Conservation (phyloP, 108 stramenopile species). For the Bacterosira constricta region DNA sequence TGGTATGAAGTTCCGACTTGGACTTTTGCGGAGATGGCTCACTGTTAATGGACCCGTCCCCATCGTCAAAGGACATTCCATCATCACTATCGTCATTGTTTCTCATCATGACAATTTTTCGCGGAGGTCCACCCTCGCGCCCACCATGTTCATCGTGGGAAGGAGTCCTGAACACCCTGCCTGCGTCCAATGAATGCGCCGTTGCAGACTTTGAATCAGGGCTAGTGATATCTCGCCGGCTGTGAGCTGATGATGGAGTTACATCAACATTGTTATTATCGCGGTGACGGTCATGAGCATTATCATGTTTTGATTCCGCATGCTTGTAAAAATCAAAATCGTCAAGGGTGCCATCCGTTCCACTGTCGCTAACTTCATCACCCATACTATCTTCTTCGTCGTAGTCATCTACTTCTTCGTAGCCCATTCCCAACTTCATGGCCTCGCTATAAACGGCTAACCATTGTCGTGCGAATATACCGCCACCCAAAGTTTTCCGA, state of each 20-base stretch:
- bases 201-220: conserved; percentile 21
- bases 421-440: conserved; percentile 59
- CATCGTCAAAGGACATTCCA: conserved; percentile 20
- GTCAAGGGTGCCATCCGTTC: conserved; percentile 34
- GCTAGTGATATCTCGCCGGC: not conserved
- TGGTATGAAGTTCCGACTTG: no score
- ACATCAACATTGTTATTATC: no score
- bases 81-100: conserved; percentile 28
- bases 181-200: not conserved
- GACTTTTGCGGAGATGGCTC: conserved; percentile 27
- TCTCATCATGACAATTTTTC: conserved; percentile 46
- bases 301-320: not conserved
- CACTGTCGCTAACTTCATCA: conserved; percentile 42
- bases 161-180: not conserved
- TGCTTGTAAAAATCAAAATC: conserved; percentile 10
- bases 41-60: conserved; percentile 11
- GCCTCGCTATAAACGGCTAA: conserved; percentile 79
- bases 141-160: conserved; percentile 1
- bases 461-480: conserved; percentile 85
- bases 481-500: conserved; percentile 81
- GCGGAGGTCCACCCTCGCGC: conserved; percentile 26
- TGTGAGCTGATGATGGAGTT: not conserved
- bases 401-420: conserved; percentile 25
- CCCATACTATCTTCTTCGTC: no score
- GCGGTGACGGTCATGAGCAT: not conserved